phyloP scores from a whole-genome alignment of 208 protist genomes.

The Leptomonas pyrrhocoris region DNA sequence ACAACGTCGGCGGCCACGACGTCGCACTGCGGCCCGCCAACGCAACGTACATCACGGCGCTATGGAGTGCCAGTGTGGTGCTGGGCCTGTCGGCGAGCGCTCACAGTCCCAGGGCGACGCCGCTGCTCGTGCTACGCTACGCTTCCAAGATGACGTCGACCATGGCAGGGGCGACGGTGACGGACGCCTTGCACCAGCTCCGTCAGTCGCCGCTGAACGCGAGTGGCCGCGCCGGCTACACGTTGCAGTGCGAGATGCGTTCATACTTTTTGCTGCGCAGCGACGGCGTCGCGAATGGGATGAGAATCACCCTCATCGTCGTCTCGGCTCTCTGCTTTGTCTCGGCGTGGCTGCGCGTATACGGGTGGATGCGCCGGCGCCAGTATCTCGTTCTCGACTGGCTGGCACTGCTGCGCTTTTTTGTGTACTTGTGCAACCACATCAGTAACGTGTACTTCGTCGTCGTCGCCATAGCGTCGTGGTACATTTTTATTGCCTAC shows the following conservation, averaged over 20 bases:
- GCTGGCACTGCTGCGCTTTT: conserved; percentile 53
- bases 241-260: conserved; percentile 27
- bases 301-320: conserved; percentile 70
- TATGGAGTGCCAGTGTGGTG: conserved; percentile 41
- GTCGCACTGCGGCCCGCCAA: neutral
- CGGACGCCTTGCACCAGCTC: conserved; percentile 10
- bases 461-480: conserved; percentile 55
- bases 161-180: neutral
- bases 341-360: conserved; percentile 66
- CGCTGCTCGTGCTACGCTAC: conserved; percentile 67
- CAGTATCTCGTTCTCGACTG: conserved; percentile 75
- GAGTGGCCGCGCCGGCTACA: conserved; percentile 9
- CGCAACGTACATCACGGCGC: conserved; percentile 35
- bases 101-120: conserved; percentile 19
- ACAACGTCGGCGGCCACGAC: conserved; percentile 53
- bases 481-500: conserved; percentile 80
- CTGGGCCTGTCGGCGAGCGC: conserved; percentile 20
- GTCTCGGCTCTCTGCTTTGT: conserved; percentile 59
- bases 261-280: conserved; percentile 43
- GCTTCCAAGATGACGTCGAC: conserved; percentile 41
- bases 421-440: conserved; percentile 80
- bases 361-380: conserved; percentile 83
- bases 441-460: conserved; percentile 72
- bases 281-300: conserved; percentile 33
- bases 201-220: conserved; percentile 29